Evolutionary conservation across 2,329 filamentous ascomycete species (phyloP).

Genomic region (Aspergillus spinulosporus): DNA sequence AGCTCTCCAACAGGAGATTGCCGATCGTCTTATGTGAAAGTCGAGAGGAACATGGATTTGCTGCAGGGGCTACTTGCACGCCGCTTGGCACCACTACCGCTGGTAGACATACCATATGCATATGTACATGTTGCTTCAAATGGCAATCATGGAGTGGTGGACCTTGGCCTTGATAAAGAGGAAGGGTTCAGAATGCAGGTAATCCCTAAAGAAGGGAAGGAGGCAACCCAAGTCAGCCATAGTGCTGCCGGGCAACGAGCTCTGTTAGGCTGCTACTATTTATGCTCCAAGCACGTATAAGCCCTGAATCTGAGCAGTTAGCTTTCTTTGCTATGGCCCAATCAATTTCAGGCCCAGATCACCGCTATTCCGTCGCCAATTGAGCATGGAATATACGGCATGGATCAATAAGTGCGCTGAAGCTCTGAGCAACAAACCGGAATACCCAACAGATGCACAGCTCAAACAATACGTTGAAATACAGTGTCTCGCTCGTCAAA

Average conservation of each 20-base stretch:
- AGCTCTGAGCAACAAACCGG: neutral
- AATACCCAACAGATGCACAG: slow-evolving; percentile 14
- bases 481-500: neutral
- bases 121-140: slow-evolving; percentile 16
- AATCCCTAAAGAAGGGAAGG: neutral
- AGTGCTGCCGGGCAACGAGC: slow-evolving; percentile 11
- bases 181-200: neutral
- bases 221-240: neutral
- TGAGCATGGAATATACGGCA: slow-evolving; percentile 14
- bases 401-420: slow-evolving; percentile 16
- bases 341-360: neutral
- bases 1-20: neutral
- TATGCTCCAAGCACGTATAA: slow-evolving; percentile 4
- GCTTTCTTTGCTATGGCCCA: too few relatives aligned
- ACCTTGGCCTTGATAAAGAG: neutral
- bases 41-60: slow-evolving; percentile 16
- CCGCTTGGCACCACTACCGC: slow-evolving; percentile 17
- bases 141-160: too few relatives aligned
- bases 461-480: slow-evolving; percentile 9
- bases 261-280: slow-evolving; percentile 14
- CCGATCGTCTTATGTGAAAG: slow-evolving; percentile 8
- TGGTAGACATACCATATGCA: slow-evolving; percentile 12
- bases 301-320: too few relatives aligned
- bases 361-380: slow-evolving; percentile 15
- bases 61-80: slow-evolving; percentile 15